A percentile compares a stretch with the other conserved stretches of the same genome.
phyloP scores from a whole-genome alignment of 305 asterid species.

The Fraxinus paxiana region DNA sequence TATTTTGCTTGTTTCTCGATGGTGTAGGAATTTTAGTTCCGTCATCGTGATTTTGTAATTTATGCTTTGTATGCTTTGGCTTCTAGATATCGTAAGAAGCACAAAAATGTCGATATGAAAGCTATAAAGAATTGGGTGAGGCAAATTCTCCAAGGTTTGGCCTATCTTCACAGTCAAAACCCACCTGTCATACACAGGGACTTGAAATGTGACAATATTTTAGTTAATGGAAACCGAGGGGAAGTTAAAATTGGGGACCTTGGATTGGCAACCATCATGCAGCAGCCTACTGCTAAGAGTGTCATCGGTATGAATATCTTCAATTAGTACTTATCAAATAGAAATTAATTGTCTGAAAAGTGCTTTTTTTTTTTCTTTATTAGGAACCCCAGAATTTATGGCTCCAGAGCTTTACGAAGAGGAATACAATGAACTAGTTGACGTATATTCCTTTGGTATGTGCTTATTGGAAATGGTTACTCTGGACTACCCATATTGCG shows the following conservation, averaged over 20 bases:
- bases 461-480: conserved; percentile 82
- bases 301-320: conserved; percentile 51
- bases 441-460: conserved; percentile 79
- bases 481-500: conserved; percentile 69
- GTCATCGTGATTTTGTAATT: not conserved
- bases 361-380: not conserved
- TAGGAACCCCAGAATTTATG: conserved; percentile 79
- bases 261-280: conserved; percentile 77
- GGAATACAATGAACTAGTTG: conserved; percentile 73
- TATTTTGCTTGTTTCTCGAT: not conserved
- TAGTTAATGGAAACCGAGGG: conserved; percentile 78
- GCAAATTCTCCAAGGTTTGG: conserved; percentile 67
- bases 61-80: conserved; percentile 3
- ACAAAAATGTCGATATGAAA: conserved; percentile 60
- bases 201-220: conserved; percentile 77
- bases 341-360: not conserved
- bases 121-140: conserved; percentile 78
- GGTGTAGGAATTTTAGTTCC: not conserved
- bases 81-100: conserved; percentile 60
- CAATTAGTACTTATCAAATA: not conserved
- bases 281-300: conserved; percentile 67
- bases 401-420: conserved; percentile 82
- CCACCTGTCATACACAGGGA: conserved; percentile 82
- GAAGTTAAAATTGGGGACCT: conserved; percentile 79
- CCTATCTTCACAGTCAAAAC: conserved; percentile 67